Evolutionary conservation across 768 basidiomycete species (phyloP).

Genomic region (Coprinopsis marcescibilis): DNA sequence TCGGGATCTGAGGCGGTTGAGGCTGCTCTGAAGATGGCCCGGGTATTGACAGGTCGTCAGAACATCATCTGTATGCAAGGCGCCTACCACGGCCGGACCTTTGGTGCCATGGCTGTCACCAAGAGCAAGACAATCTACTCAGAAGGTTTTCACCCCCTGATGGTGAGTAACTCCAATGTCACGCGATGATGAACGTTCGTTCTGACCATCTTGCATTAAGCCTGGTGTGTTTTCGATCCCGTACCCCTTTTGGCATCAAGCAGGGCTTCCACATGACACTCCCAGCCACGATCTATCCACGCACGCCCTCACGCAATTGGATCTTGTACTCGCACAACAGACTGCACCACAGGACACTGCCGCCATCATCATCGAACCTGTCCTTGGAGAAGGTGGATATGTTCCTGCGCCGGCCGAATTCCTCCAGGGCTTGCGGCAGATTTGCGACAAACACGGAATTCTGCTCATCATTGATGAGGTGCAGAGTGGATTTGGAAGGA

Average conservation of each 20-base stretch:
- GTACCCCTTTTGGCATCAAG: constrained; percentile 93
- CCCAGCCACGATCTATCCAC: constrained; percentile 51
- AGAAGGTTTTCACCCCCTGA: constrained; percentile 70
- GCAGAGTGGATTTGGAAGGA: constrained; percentile 86
- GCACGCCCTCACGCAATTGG: constrained; percentile 72
- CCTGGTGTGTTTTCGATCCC: constrained; percentile 78
- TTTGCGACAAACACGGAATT: constrained; percentile 87
- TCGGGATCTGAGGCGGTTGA: constrained; percentile 94
- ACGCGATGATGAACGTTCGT: neutral
- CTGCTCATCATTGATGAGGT: constrained; percentile 84
- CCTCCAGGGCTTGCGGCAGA: constrained; percentile 67
- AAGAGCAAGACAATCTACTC: constrained; percentile 90
- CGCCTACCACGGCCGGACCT: constrained; percentile 89
- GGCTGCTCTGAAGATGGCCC: constrained; percentile 83
- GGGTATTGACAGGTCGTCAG: constrained; percentile 69
- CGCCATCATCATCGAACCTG: constrained; percentile 90
- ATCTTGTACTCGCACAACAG: constrained; percentile 72
- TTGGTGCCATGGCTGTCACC: constrained; percentile 91
- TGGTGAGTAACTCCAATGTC: constrained; percentile 45
- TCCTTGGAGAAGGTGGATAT: constrained; percentile 94
- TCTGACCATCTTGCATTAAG: constrained; percentile 30
- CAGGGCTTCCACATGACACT: constrained; percentile 51
- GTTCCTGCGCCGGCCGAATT: constrained; percentile 81
- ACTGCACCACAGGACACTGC: constrained; percentile 82
- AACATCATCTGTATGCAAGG: constrained; percentile 91